phyloP scores from a whole-genome alignment of 768 basidiomycete species.

The Serendipita sp. region DNA sequence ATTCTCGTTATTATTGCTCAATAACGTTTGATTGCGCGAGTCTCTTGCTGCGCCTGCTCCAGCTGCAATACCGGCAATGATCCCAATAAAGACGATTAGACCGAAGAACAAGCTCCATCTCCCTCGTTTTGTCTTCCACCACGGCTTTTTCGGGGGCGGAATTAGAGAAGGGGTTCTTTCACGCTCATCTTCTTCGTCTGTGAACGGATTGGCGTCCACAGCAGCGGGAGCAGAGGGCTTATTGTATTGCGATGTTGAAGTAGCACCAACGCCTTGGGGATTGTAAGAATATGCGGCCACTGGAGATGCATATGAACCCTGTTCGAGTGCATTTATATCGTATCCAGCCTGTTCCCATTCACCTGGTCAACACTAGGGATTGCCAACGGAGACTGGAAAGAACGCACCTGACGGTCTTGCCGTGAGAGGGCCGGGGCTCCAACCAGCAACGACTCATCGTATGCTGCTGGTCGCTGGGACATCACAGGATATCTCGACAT shows the following conservation, averaged over 20 bases:
- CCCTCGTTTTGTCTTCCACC: slow-evolving; percentile 2
- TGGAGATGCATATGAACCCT: neutral
- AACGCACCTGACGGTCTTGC: neutral
- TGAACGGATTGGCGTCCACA: neutral
- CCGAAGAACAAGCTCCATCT: neutral
- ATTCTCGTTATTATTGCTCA: neutral
- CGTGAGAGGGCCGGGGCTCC: neutral
- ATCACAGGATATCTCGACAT: slow-evolving; percentile 4
- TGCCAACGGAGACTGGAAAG: neutral
- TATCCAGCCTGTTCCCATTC: slow-evolving; percentile 2
- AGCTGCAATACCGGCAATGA: neutral
- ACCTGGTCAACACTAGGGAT: neutral
- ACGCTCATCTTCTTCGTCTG: neutral
- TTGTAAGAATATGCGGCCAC: neutral
- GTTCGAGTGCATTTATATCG: slow-evolving; percentile 2
- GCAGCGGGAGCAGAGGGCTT: neutral
- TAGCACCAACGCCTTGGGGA: neutral
- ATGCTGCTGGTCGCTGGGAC: neutral
- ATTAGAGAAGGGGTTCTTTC: neutral
- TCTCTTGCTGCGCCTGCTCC: neutral
- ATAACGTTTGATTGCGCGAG: neutral
- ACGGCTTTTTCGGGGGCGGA: neutral
- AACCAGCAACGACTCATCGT: neutral
- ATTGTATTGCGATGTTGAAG: neutral
- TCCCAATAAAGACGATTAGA: neutral